Conservation (phyloP, 2,329 filamentous ascomycete species). For the Huntiella moniliformis region DNA sequence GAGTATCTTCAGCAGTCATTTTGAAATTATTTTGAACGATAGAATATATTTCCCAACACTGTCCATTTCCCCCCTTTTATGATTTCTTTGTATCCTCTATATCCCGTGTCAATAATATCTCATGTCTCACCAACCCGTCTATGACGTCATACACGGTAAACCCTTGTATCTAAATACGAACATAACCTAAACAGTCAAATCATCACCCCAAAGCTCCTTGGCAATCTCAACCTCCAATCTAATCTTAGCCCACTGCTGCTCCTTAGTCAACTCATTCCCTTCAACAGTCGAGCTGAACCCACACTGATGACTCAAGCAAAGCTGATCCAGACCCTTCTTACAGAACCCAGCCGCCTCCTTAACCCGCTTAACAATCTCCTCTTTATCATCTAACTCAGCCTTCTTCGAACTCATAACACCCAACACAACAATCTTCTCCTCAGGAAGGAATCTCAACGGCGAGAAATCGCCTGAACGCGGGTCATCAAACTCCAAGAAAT, state of each 20-base stretch:
- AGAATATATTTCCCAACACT: too few species aligned
- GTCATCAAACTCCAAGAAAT: conserved; percentile 43
- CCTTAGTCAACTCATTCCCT: conserved; percentile 44
- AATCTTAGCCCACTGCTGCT: conserved; percentile 54
- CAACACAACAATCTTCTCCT: conserved; percentile 41
- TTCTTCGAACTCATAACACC: conserved; percentile 45
- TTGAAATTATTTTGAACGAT: too few species aligned
- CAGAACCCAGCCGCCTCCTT: conserved; percentile 44
- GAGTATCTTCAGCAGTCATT: too few species aligned
- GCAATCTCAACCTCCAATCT: conserved; percentile 48
- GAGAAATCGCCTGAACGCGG: conserved; percentile 42
- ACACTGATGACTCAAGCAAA: conserved; percentile 52
- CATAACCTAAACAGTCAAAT: not conserved
- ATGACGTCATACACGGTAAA: too few species aligned
- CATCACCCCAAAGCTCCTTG: conserved; percentile 38
- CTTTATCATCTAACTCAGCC: conserved; percentile 34
- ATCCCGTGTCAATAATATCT: too few species aligned
- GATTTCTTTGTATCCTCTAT: too few species aligned
- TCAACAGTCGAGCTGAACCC: conserved; percentile 46
- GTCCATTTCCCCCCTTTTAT: too few species aligned
- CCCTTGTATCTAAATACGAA: too few species aligned
- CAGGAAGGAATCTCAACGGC: conserved; percentile 38
- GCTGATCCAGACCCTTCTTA: conserved; percentile 42
- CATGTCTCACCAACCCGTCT: too few species aligned
- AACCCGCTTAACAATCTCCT: conserved; percentile 34